Evolutionary conservation across 2,329 filamentous ascomycete genomes (phyloP), one percentile per base, ranked within the genome.

Genomic region (Akanthomyces dipterigenus): DNA sequence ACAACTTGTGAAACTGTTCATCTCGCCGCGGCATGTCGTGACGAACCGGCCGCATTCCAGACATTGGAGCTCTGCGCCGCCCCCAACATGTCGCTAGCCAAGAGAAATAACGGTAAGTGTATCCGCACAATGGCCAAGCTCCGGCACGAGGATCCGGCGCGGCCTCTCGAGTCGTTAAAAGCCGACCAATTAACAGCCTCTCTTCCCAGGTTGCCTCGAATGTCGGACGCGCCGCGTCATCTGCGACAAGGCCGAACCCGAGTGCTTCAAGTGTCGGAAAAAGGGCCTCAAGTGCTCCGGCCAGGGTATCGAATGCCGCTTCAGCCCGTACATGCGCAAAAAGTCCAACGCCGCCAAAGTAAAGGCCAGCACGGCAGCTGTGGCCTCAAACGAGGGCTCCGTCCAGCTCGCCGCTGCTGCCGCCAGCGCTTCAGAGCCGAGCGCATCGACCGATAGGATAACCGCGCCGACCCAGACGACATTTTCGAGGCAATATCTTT

Each of bases 231-330:
- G 75, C 40, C 70, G 75, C 26, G 71, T 77, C 31, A 70, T 69
- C 36, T 77, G 75, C 64, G 75, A 77, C 64, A 74, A 72, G 62
- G 68, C 69, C 20, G 70, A 74, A 53, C 75, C 75, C 1, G 66
- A 70, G 60, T 77, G 75, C 61, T 63, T 67, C 22, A 77, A 77
- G 55, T 77, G 75, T 59, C 64, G 68, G 11, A 76, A 77, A 60
- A 73, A 71, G 38, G 71, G 71, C n/a, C 67, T 77, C 20, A 65
- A 69, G 8, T 77, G 75, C 64, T 77, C 75, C 0, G 75, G 75
- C 0, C 67, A 75, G 31, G 72, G 72, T 3, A 63, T 72, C 6
- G 68, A 73, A 9, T 75, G 73, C 50, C 72, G 72, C 16, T 75
- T 76, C 45, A 73, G 72, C 51, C 69, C 69, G 60, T 62, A 73